Conservation (phyloP, 2,329 filamentous ascomycete species). For the Ophiocordyceps sinensis region DNA sequence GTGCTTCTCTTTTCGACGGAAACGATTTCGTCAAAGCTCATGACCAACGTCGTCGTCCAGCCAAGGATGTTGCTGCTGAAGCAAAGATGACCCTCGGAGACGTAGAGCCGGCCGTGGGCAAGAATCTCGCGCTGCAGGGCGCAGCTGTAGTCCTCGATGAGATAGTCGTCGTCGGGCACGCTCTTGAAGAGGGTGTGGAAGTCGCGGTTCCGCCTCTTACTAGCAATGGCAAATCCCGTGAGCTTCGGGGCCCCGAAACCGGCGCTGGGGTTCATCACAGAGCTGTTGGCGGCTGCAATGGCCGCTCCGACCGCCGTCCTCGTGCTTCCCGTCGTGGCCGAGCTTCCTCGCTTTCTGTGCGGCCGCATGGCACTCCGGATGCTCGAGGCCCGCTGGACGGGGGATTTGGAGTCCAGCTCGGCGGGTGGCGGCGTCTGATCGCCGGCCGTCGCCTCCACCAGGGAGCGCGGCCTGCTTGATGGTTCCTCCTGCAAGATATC, state of each 20-base stretch:
- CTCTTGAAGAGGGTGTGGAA: conserved; percentile 92
- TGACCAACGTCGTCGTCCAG: conserved; percentile 94
- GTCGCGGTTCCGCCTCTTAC: conserved; percentile 88
- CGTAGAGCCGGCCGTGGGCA: conserved; percentile 82
- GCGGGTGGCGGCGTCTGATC: conserved; percentile 50
- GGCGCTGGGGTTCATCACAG: conserved; percentile 49
- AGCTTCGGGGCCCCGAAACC: conserved; percentile 54
- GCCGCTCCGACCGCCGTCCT: conserved; percentile 44
- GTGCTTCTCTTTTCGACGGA: conserved; percentile 95
- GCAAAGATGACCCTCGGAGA: conserved; percentile 93
- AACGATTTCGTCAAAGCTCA: conserved; percentile 96
- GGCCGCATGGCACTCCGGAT: conserved; percentile 46
- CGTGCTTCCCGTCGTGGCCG: conserved; percentile 49
- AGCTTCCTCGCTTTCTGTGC: conserved; percentile 71
- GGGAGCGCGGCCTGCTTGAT: conserved; percentile 29
- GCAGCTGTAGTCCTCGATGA: conserved; percentile 98
- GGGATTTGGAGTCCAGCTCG: conserved; percentile 49
- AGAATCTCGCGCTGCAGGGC: conserved; percentile 92
- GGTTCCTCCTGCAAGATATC: conserved; percentile 19
- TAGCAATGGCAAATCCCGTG: conserved; percentile 91
- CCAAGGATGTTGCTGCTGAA: conserved; percentile 98
- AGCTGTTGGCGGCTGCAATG: conserved; percentile 54
- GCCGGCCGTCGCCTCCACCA: conserved; percentile 32
- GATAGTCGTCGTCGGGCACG: conserved; percentile 92
- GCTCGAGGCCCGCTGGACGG: conserved; percentile 50